These are phyloP conservation scores for Whalleya microplaca DNA, from an alignment of 2,329 filamentous ascomycete genomes.

Conservation along the genomic window DNA sequence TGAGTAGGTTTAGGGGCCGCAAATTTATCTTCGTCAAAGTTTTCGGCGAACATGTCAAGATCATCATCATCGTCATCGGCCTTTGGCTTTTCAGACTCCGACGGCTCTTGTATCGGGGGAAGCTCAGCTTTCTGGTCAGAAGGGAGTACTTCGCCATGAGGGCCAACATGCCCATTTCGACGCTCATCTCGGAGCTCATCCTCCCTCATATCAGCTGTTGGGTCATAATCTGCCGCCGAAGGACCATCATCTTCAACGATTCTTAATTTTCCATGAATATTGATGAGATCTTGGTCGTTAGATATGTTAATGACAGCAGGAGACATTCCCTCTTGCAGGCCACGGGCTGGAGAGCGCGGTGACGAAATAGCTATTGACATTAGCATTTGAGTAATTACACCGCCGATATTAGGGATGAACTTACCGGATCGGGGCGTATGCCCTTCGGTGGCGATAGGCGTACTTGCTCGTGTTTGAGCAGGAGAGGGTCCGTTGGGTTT, in stretches of 20 bases:
- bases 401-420: constrained; percentile 21
- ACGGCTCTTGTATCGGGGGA: constrained; percentile 39
- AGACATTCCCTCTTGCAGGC: constrained; percentile 56
- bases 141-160: constrained; percentile 62
- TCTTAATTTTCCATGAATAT: constrained; percentile 53
- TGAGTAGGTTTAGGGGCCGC: constrained; percentile 52
- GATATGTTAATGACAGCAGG: constrained; percentile 65
- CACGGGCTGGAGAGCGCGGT: constrained; percentile 45
- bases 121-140: constrained; percentile 37
- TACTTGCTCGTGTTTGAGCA: constrained; percentile 50
- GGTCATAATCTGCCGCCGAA: constrained; percentile 79
- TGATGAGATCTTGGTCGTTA: constrained; percentile 70
- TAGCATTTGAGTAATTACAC: constrained; percentile 23
- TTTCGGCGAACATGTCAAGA: constrained; percentile 89
- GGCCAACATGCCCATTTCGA: constrained; percentile 53
- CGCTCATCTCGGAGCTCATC: constrained; percentile 66
- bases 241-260: constrained; percentile 64
- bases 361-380: constrained; percentile 36
- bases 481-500: constrained; percentile 61
- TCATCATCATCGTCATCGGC: constrained; percentile 67
- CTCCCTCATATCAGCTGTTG: constrained; percentile 75
- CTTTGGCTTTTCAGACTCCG: constrained; percentile 49
- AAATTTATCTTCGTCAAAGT: constrained; percentile 71
- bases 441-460: constrained; percentile 42
- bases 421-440: constrained; percentile 54